phyloP scores from a whole-genome alignment of 768 basidiomycete genomes.

The Pleurotus tuber-regium region DNA sequence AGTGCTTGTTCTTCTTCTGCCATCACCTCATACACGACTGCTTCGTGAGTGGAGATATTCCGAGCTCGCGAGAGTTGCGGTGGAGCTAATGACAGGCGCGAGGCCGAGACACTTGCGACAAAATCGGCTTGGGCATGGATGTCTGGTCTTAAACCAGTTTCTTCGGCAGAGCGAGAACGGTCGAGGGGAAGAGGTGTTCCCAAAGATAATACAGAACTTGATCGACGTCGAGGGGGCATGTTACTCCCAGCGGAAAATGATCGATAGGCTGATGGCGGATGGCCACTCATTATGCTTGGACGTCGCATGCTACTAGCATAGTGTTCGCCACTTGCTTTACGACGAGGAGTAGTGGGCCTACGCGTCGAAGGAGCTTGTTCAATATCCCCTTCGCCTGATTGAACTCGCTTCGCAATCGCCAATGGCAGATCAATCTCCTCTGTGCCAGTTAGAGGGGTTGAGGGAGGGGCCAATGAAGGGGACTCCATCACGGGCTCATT shows the following conservation, averaged over 20 bases:
- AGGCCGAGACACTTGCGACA: slow-evolving; percentile 19
- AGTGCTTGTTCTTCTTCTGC: slow-evolving; percentile 66
- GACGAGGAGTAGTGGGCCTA: slow-evolving; percentile 38
- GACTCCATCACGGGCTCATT: slow-evolving; percentile 8
- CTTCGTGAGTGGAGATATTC: slow-evolving; percentile 57
- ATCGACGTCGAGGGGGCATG: slow-evolving; percentile 35
- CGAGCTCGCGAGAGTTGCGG: slow-evolving; percentile 34
- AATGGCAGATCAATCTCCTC: slow-evolving; percentile 65
- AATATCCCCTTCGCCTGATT: slow-evolving; percentile 44
- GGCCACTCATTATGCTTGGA: slow-evolving; percentile 26
- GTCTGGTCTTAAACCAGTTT: slow-evolving; percentile 38
- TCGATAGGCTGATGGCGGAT: slow-evolving; percentile 22
- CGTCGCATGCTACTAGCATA: slow-evolving; percentile 19
- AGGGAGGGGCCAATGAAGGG: slow-evolving; percentile 10
- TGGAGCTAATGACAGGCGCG: slow-evolving; percentile 19
- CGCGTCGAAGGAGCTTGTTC: slow-evolving; percentile 39
- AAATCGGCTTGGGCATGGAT: slow-evolving; percentile 44
- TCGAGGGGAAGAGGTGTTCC: slow-evolving; percentile 22
- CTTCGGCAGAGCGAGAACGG: slow-evolving; percentile 30
- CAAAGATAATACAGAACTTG: slow-evolving; percentile 14
- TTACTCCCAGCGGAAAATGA: slow-evolving; percentile 29
- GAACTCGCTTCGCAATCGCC: slow-evolving; percentile 49
- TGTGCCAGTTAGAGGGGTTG: slow-evolving; percentile 37
- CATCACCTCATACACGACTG: slow-evolving; percentile 65
- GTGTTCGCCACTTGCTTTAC: slow-evolving; percentile 32